Evolutionary conservation across 805 yeast genomes (phyloP), one percentile per base, ranked within the genome.

Genomic region (Grigorovia humatica): DNA sequence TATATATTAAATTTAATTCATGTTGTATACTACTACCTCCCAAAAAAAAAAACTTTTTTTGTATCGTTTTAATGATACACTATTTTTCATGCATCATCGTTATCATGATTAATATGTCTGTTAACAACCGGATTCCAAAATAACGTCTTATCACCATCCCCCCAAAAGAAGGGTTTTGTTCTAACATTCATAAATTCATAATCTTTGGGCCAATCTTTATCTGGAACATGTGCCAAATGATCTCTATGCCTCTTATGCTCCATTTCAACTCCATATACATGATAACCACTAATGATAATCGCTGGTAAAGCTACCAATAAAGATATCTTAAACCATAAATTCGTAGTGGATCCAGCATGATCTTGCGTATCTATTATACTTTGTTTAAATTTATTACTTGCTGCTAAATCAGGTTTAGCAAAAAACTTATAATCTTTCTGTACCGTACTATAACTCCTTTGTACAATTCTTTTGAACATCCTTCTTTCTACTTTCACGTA

Each of bases 71-170:
- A 23, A 23, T n/a, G n/a, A n/a, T n/a, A n/a, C n/a, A n/a, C n/a
- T n/a, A n/a, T n/a, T n/a, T n/a, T n/a, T 30, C 9, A 30, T 30
- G 11, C 38, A 32, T 32, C 38, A 32, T 32, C 38, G 11, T 57
- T 59, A 51, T 65, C 67, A 44, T 64, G 64, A 60, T 70, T 75
- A 65, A 85, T 73, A 77, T 87, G 87, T 80, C 96, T 88, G 86
- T 91, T 91, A 68, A 86, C 79, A 64, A 81, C 85, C 50, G 87
- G 78, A 78, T 88, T 88, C 99, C 99, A 93, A 85, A 93, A 93
- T 68, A 85, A 75, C 57, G 98, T 88, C 80, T 87, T 83, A 78
- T 90, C 96, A 70, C 99, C 98, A 69, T 93, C 91, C 68, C 99
- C 99, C 98, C 98, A 93, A 84, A 89, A 91, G 80, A 80, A 91